Percentiles rank a stretch among this genome's conserved stretches.
Evolutionary conservation across 306 rosid genomes (phyloP).

Genomic region (Heteromeles arbutifolia): DNA sequence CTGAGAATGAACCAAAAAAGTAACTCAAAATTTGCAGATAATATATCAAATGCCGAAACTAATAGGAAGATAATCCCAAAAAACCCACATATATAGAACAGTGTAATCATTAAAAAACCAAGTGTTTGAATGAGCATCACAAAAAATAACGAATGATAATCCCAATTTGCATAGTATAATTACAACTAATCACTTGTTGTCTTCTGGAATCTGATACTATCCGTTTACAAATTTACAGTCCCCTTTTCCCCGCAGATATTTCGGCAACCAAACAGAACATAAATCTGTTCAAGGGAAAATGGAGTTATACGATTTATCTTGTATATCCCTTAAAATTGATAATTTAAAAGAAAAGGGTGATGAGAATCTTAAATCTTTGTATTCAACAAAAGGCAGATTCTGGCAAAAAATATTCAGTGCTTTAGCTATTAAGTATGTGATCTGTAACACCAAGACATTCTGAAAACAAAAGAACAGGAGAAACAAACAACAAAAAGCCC

Average conservation of each 20-base stretch:
- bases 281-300: background rate
- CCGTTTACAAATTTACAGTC: background rate
- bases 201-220: background rate
- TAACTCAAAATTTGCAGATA: background rate
- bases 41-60: background rate
- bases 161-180: background rate
- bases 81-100: background rate
- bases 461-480: background rate
- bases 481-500: background rate
- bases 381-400: conserved; percentile 6
- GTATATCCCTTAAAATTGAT: background rate
- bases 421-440: background rate
- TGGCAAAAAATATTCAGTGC: background rate
- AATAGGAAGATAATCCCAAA: background rate
- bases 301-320: too few species aligned
- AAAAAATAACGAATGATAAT: background rate
- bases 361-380: background rate
- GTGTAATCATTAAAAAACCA: background rate
- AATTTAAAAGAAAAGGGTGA: background rate
- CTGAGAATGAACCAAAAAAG: conserved; percentile 25
- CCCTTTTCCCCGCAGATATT: background rate
- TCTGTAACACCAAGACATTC: background rate
- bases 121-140: background rate
- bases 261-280: background rate
- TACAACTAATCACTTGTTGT: background rate